Conservation (phyloP, 75 land plant genomes). For the Selaginella moellendorffii region DNA sequence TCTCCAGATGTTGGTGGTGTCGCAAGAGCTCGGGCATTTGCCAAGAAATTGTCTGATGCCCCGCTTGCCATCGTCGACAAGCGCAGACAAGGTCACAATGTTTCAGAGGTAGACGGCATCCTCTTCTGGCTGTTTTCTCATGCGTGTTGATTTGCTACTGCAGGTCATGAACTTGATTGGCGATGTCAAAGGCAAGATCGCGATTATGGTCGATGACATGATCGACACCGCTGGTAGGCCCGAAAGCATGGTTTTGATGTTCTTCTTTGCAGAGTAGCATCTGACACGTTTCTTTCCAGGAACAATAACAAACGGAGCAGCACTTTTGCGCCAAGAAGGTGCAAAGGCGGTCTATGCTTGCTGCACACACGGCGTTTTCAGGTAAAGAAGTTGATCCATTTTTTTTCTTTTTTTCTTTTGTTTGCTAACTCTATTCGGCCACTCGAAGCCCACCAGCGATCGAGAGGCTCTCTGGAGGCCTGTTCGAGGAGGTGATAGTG, state of each 20-base stretch:
- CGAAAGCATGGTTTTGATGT: too few species aligned
- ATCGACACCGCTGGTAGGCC: constrained; percentile 84
- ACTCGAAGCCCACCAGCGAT: constrained; percentile 97
- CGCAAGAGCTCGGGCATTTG: constrained; percentile 91
- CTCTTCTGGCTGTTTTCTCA: neutral
- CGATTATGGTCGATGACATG: constrained; percentile 97
- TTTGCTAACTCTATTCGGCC: neutral
- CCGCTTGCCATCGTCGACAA: constrained; percentile 95
- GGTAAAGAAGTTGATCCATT: too few species aligned
- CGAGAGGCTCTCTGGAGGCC: constrained; percentile 83
- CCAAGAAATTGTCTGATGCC: constrained; percentile 89
- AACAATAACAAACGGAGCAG: constrained; percentile 86
- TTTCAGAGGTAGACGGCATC: constrained; percentile 89
- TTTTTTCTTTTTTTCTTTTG: constrained; percentile 12
- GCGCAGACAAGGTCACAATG: constrained; percentile 79
- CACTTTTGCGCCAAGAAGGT: constrained; percentile 71
- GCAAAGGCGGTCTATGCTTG: constrained; percentile 96
- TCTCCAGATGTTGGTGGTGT: constrained; percentile 98
- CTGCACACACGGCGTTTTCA: constrained; percentile 83
- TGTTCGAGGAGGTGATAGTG: constrained; percentile 90
- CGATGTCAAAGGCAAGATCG: constrained; percentile 88
- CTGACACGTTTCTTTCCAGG: constrained; percentile 35
- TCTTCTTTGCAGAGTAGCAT: neutral
- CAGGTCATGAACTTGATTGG: constrained; percentile 97
- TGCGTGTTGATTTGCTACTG: neutral